Evolutionary conservation across 345 rosid genomes (phyloP).

Genomic region (Lepidium aucheri): DNA sequence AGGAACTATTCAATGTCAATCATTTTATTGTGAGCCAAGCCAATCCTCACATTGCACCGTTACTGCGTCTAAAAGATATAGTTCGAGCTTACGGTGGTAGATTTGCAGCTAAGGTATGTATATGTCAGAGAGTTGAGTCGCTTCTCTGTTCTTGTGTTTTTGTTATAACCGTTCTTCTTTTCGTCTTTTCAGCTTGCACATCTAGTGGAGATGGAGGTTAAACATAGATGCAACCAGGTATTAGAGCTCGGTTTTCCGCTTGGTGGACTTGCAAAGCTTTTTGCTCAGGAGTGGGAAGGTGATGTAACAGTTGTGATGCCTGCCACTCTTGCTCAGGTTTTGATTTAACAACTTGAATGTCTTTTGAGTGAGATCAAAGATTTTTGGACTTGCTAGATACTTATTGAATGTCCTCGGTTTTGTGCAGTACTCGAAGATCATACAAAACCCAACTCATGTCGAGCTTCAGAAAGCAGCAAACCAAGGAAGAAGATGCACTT

Average conservation of each 20-base stretch:
- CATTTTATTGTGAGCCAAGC: conserved; percentile 98
- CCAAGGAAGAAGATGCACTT: conserved; percentile 97
- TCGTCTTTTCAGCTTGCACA: conserved; percentile 53
- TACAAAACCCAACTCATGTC: conserved; percentile 69
- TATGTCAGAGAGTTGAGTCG: not conserved
- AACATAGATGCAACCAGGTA: conserved; percentile 86
- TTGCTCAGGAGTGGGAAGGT: conserved; percentile 99
- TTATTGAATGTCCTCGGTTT: not conserved
- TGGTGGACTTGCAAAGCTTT: conserved; percentile 86
- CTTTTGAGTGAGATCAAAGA: not conserved
- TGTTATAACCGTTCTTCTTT: not conserved
- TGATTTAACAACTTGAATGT: not conserved
- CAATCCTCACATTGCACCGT: conserved; percentile 93
- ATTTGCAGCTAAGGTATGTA: conserved; percentile 94
- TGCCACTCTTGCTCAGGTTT: conserved; percentile 93
- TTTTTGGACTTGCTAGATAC: not conserved
- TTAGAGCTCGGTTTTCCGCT: conserved; percentile 89
- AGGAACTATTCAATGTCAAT: conserved; percentile 93
- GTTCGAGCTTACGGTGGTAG: conserved; percentile 86
- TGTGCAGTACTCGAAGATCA: conserved; percentile 66
- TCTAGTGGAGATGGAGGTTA: conserved; percentile 93
- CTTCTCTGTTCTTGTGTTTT: no score
- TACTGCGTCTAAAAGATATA: conserved; percentile 69
- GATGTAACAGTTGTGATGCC: conserved; percentile 98
- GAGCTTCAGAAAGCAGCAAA: conserved; percentile 83